Base-by-base conservation (phyloP, 2,329 filamentous ascomycete species). In the Talaromyces sp. region DNA sequence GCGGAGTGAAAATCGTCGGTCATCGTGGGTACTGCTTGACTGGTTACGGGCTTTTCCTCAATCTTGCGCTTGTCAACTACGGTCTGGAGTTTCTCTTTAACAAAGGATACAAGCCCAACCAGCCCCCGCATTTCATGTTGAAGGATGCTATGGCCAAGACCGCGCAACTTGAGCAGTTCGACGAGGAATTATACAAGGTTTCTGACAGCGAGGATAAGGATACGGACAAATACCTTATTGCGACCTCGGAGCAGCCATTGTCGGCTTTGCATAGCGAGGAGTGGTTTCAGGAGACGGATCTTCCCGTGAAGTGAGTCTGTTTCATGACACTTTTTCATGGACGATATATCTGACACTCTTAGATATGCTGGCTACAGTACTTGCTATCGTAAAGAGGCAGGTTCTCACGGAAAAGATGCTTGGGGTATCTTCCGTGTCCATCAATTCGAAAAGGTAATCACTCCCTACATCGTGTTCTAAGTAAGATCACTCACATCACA, bases 391-490 rank as follows among this genome's bases (percentile, higher is more conserved):
- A 93, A 96, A 80, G 95, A 99, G 78, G 95, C 95, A 47, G 95
- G 95, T 62, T 89, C 91, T 22, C 94, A 95, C 75, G 90, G 93
- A 35, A 90, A 92, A 76, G 93, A 99, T 77, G 94, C 94, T 1
- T 99, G 95, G 95, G 95, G 95, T 64, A 92, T 98, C 68, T 99
- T 97, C 86, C 90, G 95, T 69, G 93, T 98, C 33, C 95, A 99
- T 78, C 94, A 99, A 78, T 99, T 98, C 74, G 94, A 98, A 79
- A 97, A 96, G 86, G 89, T 87, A 56, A 68, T 68, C 73, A 22
- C 45, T 60, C 39, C 7, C 11, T 57, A 9, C 37, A 13, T 25
- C 7, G 9, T 52, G 33, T 2, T 57, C 7, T 47, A 0, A 19
- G 54, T 10, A 5, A 7, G 19, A n/a, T 43, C 11, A 31, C 59